These are phyloP conservation scores for Pseudopithomyces maydicus DNA, from an alignment of 2,329 filamentous ascomycete species.

Conservation along the genomic window DNA sequence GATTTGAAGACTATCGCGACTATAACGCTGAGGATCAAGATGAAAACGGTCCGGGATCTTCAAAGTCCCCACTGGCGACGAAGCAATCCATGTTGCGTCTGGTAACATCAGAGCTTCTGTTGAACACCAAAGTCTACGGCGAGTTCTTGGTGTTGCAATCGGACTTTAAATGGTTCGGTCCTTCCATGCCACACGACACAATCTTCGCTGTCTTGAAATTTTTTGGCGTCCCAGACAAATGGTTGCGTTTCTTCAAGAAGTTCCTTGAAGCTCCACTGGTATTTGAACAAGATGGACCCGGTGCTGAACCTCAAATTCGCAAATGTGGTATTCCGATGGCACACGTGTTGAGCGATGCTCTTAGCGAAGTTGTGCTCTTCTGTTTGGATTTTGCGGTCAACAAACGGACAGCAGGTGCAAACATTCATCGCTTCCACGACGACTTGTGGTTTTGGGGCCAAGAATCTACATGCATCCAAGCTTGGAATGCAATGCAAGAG, in stretches of 20 bases:
- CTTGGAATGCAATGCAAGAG: slow-evolving; percentile 63
- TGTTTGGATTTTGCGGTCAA: slow-evolving; percentile 70
- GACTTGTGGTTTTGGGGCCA: slow-evolving; percentile 72
- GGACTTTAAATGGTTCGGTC: slow-evolving; percentile 54
- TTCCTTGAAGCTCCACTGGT: slow-evolving; percentile 62
- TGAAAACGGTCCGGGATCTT: slow-evolving; percentile 18
- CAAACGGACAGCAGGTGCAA: slow-evolving; percentile 57
- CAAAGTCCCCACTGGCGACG: slow-evolving; percentile 52
- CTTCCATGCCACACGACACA: slow-evolving; percentile 31
- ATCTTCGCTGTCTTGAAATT: slow-evolving; percentile 34
- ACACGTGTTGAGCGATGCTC: slow-evolving; percentile 63
- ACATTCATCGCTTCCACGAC: slow-evolving; percentile 67
- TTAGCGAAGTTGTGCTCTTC: slow-evolving; percentile 67
- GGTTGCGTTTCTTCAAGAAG: slow-evolving; percentile 34
- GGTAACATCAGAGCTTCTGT: slow-evolving; percentile 59
- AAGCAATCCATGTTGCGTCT: slow-evolving; percentile 64
- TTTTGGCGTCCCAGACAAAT: slow-evolving; percentile 30
- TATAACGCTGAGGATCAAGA: slow-evolving; percentile 49
- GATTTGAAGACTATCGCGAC: slow-evolving; percentile 44
- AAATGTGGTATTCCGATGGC: slow-evolving; percentile 64
- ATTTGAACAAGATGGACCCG: slow-evolving; percentile 60
- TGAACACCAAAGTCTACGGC: slow-evolving; percentile 55
- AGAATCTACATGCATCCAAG: slow-evolving; percentile 58
- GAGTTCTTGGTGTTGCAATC: slow-evolving; percentile 61
- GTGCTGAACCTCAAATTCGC: slow-evolving; percentile 51